Base-by-base conservation (phyloP, 2,329 filamentous ascomycete genomes). In the Talaromyces sp. region DNA sequence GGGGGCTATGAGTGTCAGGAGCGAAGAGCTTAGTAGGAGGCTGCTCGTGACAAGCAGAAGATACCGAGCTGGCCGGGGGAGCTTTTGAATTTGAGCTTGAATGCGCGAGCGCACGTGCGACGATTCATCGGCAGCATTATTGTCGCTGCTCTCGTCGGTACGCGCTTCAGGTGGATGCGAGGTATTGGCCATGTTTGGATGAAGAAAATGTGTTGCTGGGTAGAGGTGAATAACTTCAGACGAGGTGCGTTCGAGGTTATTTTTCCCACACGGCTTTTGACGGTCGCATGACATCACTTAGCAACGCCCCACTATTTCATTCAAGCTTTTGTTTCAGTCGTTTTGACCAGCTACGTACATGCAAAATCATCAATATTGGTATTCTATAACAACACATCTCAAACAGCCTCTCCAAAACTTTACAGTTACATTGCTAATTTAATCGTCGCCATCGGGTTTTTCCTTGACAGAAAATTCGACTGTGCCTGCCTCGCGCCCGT, bases 1-100 rank as follows among this genome's bases (percentile, higher is more conserved):
- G 41, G 83, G 80, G 54, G 84, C 81, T 7, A 84, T 78, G 57
- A 88, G 70, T 53, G 85, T 84, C 73, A 89, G 89, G 7, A 90
- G 81, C 19, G 86, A 68, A 17, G 84, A 81, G 64, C 86, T 88
- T 60, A 91, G 75, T 32, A 80, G 77, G 61, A 92, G 79, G 74
- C 80, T 85, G 61, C 81, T 70, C 19, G 82, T 59, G n/a, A 83
- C 73, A 4, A 74, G 70, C 4, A 75, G 73, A 4, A 80, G 68
- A 31, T 85, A 81, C 60, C 81, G 79, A 6, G 67, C 60, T 14
- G 65, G 52, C 10, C 72, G 68, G 32, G 71, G 71, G 26, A 74
- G 12, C 11, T 52, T 24, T 21, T 51, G 21, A 14, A 35, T 35
- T 35, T 14, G 32, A 14, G 11, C 12, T 35, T 35, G 32, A 14